Base-by-base conservation (phyloP, 106 monocot species). In the Allium cepa region DNA sequence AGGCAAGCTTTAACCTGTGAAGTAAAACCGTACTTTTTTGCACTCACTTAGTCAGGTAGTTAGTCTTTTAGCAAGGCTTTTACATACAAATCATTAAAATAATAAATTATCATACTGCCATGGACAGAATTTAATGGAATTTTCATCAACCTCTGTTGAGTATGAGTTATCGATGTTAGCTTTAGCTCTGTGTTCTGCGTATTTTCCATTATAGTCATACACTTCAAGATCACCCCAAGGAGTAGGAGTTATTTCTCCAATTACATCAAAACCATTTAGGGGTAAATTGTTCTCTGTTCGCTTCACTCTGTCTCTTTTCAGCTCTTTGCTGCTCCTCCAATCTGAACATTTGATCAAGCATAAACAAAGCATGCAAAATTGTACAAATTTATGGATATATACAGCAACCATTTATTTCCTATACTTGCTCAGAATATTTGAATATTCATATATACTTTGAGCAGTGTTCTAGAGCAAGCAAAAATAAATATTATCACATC, bases 121-220 rank as follows among this genome's bases (percentile, higher is more conserved):
- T n/a, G 80, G 77, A 27, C 68, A 80, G 57, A 85, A 80, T 71
- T 80, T 70, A 0, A 70, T 71, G 52, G 77, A 77, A 15, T 66
- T 63, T 27, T 69, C 74, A 53, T 73, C 80, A n/a, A 62, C 74
- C 47, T 69, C 22, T 51, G 68, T 73, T 17, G 81, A 72, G 58
- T 71, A 2, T 36, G 0, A 36, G 36, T 36, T 36, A 36, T 36
- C 1, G 3, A 36, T 52, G 55, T 81, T 78, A 48, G 75, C 57
- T 11, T 13, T 66, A 53, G 67, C 71, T 56, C 78, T 66, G 46
- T 75, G 72, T 22, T 75, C 80, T 7, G 63, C 56, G 47, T 85
- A 85, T 36, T 85, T 84, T 22, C 83, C 83, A 76, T 83, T 83
- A 50, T 68, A 79, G n/a, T 80, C 71, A 16, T 84, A 84, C 10